Conservation (phyloP, 176 grass and related monocot species). For the Tillandsia leiboldiana region DNA sequence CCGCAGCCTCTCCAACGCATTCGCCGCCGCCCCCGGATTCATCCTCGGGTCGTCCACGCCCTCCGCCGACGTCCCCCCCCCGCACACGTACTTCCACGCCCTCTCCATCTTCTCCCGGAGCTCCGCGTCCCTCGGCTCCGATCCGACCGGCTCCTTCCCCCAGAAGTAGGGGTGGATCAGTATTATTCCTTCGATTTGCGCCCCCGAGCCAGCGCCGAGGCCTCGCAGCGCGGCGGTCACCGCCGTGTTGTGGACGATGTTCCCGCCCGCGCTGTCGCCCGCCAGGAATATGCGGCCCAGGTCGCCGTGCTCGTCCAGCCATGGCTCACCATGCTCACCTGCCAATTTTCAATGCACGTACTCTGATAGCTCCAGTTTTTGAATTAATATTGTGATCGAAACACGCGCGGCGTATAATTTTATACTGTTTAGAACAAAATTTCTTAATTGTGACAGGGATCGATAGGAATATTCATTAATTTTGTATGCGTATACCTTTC, state of each 20-base stretch:
- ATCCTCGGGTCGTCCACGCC: constrained; percentile 54
- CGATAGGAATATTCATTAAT: too few relatives aligned
- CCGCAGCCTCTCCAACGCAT: constrained; percentile 22
- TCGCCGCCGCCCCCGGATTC: constrained; percentile 34
- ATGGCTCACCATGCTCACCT: constrained; percentile 19
- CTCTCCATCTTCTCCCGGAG: constrained; percentile 36
- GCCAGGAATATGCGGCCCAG: constrained; percentile 36
- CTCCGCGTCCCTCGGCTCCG: constrained; percentile 42
- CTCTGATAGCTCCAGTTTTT: too few relatives aligned
- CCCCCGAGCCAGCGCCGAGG: constrained; percentile 15
- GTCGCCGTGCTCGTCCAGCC: constrained; percentile 36
- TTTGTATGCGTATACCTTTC: too few relatives aligned
- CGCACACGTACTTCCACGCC: constrained; percentile 54
- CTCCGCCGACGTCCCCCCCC: constrained; percentile 11
- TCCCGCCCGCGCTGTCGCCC: constrained; percentile 53
- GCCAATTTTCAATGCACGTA: too few relatives aligned
- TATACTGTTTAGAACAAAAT: too few relatives aligned
- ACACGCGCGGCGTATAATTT: too few relatives aligned
- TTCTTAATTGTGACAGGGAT: too few relatives aligned
- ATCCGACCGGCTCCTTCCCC: constrained; percentile 48
- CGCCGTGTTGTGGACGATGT: constrained; percentile 50
- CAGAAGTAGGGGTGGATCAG: constrained; percentile 66
- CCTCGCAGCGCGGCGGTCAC: constrained; percentile 15
- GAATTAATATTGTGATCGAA: too few relatives aligned
- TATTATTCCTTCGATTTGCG: constrained; percentile 33